Evolutionary conservation across 495 filamentous ascomycete genomes (phyloP).

Genomic region (Neurospora sp.): DNA sequence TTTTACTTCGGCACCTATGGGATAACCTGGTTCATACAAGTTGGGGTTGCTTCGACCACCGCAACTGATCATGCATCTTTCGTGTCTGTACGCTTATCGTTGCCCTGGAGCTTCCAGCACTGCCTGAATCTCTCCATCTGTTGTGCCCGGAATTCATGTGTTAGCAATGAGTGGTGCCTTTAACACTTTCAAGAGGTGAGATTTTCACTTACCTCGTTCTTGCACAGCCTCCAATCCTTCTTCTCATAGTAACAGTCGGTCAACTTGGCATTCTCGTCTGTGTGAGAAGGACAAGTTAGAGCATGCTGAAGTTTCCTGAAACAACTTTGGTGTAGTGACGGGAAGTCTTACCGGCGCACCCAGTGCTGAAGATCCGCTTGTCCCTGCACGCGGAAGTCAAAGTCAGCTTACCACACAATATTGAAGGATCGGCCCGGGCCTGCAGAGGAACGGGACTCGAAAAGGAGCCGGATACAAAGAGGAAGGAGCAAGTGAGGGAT

Average conservation of each 20-base stretch:
- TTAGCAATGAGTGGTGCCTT: constrained; percentile 5
- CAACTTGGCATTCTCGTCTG: constrained; percentile 82
- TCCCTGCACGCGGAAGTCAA: constrained; percentile 39
- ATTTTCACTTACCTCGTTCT: constrained; percentile 60
- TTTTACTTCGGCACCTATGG: not conserved
- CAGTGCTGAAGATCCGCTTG: constrained; percentile 94
- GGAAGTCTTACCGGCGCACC: constrained; percentile 63
- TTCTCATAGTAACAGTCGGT: constrained; percentile 94
- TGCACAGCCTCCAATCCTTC: constrained; percentile 91
- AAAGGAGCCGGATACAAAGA: not conserved
- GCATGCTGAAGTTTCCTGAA: not conserved
- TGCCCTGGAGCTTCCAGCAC: constrained; percentile 90
- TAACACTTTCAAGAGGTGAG: not conserved
- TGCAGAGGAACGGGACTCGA: not conserved
- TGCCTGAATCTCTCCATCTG: constrained; percentile 88
- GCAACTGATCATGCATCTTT: constrained; percentile 46
- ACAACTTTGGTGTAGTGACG: not conserved
- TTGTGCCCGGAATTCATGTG: constrained; percentile 3
- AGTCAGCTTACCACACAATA: constrained; percentile 5
- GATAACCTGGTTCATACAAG: too few species aligned
- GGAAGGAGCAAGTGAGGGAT: not conserved
- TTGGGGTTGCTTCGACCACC: not conserved
- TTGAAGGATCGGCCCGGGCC: not conserved
- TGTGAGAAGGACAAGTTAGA: not conserved
- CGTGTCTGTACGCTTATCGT: constrained; percentile 68